Percentiles rank a stretch among this genome's conserved stretches.
Evolutionary conservation across 306 rosid species (phyloP).

Genomic region (Quercus gilva): DNA sequence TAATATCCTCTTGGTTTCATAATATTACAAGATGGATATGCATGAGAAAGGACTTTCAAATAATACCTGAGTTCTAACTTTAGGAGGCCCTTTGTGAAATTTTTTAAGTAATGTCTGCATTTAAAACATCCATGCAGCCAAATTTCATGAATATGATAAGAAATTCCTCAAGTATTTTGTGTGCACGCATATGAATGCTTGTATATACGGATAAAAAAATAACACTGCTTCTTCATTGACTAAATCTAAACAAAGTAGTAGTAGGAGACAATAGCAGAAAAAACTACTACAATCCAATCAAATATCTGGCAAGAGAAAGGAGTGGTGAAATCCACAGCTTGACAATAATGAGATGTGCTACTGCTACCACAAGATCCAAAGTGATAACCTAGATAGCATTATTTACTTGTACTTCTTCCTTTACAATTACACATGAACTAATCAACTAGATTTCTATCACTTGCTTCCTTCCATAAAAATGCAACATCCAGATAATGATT

Average conservation of each 20-base stretch:
- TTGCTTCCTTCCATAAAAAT: too few species aligned
- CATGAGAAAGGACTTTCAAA: conserved; percentile 15
- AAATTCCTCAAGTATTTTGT: conserved; percentile 1
- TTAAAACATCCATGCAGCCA: conserved; percentile 35
- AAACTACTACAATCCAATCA: too few species aligned
- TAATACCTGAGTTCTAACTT: conserved; percentile 96
- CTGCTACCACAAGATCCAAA: too few species aligned
- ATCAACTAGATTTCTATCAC: too few species aligned
- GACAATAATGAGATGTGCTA: too few species aligned
- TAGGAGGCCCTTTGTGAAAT: conserved; percentile 93
- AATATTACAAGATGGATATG: conserved; percentile 4
- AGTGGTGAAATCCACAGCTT: too few species aligned
- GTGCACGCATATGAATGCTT: conserved; percentile 11
- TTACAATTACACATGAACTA: too few species aligned
- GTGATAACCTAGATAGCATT: too few species aligned
- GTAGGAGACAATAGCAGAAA: not conserved
- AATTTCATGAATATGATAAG: conserved; percentile 12
- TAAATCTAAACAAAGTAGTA: not conserved
- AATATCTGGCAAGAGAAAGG: too few species aligned
- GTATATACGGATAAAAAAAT: not conserved
- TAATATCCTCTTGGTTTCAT: conserved; percentile 12
- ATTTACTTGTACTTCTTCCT: too few species aligned
- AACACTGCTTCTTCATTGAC: not conserved
- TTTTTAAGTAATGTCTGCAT: conserved; percentile 83
- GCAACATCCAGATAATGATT: too few species aligned